Base-by-base conservation (phyloP, 371 early-diverging fungal species). In the Catenaria anguillulae region DNA sequence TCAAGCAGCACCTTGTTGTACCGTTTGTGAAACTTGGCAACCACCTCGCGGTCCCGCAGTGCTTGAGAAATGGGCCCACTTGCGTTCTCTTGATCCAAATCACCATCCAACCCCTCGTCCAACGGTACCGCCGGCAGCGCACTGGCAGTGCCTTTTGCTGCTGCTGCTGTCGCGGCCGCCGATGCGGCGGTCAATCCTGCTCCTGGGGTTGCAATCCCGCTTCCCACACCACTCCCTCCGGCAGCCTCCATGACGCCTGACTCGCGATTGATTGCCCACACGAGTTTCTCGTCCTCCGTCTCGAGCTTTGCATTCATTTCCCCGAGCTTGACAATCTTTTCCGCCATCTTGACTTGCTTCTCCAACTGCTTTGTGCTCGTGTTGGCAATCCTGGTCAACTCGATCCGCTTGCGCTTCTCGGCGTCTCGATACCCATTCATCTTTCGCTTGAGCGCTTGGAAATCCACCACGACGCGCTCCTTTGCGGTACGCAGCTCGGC, bases 261-360 rank as follows among this genome's bases (percentile, higher is more conserved):
- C 23, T 63, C 34, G 13, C 42, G 23, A 6, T 66, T 62, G 34
- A 45, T 66, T 2, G 65, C 36, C 45, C 46, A 45, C 26, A 52
- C 37, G 13, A 61, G 40, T 33, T 61, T 61, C 54, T 78, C 80
- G 58, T 67, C 68, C 64, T 78, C 75, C 26, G 73, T 78, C 65
- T 77, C 80, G 40, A 78, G 60, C 64, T 77, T 80, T 42, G 70
- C 31, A 55, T 80, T 80, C 80, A 80, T 78, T 67, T 80, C 80
- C 10, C 76, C 75, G 29, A 80, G 54, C 60, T 69, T 69, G 55
- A 80, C 69, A 40, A 80, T 80, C 65, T 69, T 69, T 63, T 80
- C 80, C 2, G 80, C 80, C 56, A 68, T 66, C 8, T 70, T 68
- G 1, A 80, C 76, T 55, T 73, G 73, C 55, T 33, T 61, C 31